Conservation (phyloP, 2,329 filamentous ascomycete genomes). For the Setomelanomma holmii region DNA sequence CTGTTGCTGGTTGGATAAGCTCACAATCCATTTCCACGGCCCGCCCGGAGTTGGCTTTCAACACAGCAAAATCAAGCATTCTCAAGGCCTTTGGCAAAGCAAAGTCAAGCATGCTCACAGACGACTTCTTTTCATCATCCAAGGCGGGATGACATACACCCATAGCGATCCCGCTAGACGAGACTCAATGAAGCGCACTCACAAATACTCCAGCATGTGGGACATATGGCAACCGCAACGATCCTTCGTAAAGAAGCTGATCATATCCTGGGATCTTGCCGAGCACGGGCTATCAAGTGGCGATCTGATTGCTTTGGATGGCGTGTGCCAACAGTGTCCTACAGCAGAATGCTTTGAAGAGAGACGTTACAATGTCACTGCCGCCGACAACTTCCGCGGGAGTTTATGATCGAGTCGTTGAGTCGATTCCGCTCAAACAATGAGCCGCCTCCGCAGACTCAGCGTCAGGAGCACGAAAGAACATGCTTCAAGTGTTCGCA, state of each 20-base stretch:
- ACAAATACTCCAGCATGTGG: neutral
- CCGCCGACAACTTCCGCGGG: neutral
- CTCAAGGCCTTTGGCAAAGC: too few species aligned
- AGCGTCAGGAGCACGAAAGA: neutral
- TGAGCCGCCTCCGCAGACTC: neutral
- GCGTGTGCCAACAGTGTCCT: neutral
- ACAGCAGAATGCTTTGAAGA: neutral
- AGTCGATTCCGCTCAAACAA: neutral
- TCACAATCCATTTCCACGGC: neutral
- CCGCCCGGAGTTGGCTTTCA: too few species aligned
- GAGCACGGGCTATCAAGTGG: slow-evolving; percentile 3
- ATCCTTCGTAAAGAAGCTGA: neutral
- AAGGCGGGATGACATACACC: slow-evolving; percentile 1
- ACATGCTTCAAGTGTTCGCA: slow-evolving; percentile 4
- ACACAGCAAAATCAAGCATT: too few species aligned
- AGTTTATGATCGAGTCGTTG: neutral
- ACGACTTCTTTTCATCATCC: slow-evolving; percentile 2
- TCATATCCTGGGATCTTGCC: slow-evolving; percentile 6
- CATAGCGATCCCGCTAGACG: slow-evolving; percentile 5
- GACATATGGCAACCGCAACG: slow-evolving; percentile 1
- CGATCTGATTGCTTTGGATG: slow-evolving; percentile 1
- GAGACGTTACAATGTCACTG: neutral
- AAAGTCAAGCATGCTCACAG: too few species aligned
- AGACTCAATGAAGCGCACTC: neutral
- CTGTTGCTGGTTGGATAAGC: neutral